phyloP scores from a whole-genome alignment of 768 basidiomycete species.

The Lactifluus subvellereus region DNA sequence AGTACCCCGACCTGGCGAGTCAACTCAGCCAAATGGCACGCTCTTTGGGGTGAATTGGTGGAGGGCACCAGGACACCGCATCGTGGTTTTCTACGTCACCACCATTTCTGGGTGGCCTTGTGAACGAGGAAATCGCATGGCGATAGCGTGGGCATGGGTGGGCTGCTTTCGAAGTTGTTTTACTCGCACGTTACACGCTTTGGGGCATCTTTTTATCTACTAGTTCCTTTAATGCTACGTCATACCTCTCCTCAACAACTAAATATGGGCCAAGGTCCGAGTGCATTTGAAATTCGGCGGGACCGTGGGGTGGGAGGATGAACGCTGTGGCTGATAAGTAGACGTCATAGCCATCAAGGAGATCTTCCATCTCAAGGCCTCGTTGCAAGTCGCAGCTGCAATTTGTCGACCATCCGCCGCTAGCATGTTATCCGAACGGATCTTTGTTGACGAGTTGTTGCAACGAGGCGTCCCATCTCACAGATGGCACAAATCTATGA shows the following conservation, averaged over 20 bases:
- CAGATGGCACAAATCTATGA: constrained; percentile 1
- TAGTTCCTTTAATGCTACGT: constrained; percentile 8
- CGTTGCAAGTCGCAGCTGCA: background rate
- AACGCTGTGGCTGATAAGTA: background rate
- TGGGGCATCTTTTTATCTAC: constrained; percentile 13
- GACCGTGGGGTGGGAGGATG: background rate
- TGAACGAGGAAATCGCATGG: constrained; percentile 1
- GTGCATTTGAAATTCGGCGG: constrained; percentile 3
- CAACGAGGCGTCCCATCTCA: constrained; percentile 8
- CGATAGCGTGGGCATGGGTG: background rate
- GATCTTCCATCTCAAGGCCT: background rate
- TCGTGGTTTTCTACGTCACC: constrained; percentile 1
- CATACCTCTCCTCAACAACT: background rate
- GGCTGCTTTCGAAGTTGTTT: background rate
- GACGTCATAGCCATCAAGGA: constrained; percentile 6
- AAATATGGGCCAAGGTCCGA: background rate
- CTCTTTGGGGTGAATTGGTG: constrained; percentile 30
- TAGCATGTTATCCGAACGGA: background rate
- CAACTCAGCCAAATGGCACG: constrained; percentile 49
- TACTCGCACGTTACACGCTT: background rate
- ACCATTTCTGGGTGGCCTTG: constrained; percentile 5
- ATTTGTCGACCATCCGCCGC: background rate
- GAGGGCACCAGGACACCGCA: background rate
- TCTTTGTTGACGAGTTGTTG: constrained; percentile 2
- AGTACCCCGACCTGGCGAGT: constrained; percentile 81